Conservation (phyloP, 169 alveolate species). For the Perkinsus olseni region DNA sequence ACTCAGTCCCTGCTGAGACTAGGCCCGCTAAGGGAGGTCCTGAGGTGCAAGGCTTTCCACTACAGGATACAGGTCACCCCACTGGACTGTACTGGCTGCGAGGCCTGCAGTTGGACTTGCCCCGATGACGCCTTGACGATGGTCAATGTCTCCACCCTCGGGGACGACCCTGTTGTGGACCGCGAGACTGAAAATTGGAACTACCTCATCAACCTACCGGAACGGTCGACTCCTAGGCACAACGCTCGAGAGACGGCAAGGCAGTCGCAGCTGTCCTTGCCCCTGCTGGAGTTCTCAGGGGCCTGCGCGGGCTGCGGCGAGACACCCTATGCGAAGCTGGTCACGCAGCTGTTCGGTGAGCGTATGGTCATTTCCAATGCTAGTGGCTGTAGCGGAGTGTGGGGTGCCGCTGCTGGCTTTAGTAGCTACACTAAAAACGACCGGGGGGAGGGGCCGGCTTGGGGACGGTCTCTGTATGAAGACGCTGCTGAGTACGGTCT, state of each 20-base stretch:
- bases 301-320: conserved; percentile 66
- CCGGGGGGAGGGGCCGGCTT: conserved; percentile 51
- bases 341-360: conserved; percentile 47
- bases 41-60: conserved; percentile 34
- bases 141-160: conserved; percentile 21
- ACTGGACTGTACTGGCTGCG: conserved; percentile 56
- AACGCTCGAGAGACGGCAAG: conserved; percentile 35
- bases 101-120: conserved; percentile 45
- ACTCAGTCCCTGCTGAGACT: conserved; percentile 30
- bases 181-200: conserved; percentile 41
- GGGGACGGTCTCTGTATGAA: conserved; percentile 56
- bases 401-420: conserved; percentile 52
- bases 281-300: conserved; percentile 51
- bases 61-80: conserved; percentile 50
- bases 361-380: conserved; percentile 53
- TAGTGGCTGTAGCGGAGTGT: conserved; percentile 50
- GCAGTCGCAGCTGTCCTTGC: conserved; percentile 46
- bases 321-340: conserved; percentile 51
- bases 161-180: conserved; percentile 15
- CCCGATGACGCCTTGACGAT: conserved; percentile 49
- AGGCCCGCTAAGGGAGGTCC: conserved; percentile 38
- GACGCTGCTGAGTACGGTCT: conserved; percentile 57
- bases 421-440: conserved; percentile 40
- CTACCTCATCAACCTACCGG: conserved; percentile 36
- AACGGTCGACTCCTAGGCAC: conserved; percentile 34